Percentiles rank a stretch among this genome's conserved stretches.
These are phyloP conservation scores for Spirogloea muscicola DNA, from an alignment of 139 green algal species.

Conservation along the genomic window DNA sequence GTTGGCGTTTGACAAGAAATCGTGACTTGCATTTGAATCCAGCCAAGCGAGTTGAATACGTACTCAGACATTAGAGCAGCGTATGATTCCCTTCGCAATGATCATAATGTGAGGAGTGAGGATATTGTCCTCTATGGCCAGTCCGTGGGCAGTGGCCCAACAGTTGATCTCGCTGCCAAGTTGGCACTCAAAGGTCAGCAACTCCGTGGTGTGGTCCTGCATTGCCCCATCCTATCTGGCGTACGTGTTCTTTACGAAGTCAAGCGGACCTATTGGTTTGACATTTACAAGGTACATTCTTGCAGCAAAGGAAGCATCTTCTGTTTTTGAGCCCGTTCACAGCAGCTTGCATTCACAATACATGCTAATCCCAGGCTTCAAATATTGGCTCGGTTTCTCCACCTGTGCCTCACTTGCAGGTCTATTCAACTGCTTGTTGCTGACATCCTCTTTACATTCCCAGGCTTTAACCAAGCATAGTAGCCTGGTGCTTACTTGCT, in stretches of 20 bases:
- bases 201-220: constrained; percentile 77
- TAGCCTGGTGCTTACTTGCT: background rate
- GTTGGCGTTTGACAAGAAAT: too few relatives aligned
- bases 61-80: constrained; percentile 63
- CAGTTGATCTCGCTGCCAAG: constrained; percentile 50
- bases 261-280: constrained; percentile 54
- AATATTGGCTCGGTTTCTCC: too few relatives aligned
- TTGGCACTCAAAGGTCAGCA: too few relatives aligned
- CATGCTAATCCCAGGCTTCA: too few relatives aligned
- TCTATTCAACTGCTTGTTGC: too few relatives aligned
- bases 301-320: background rate
- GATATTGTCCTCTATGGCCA: constrained; percentile 86
- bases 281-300: constrained; percentile 48
- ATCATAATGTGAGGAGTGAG: constrained; percentile 18
- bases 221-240: constrained; percentile 80
- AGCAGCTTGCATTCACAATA: background rate
- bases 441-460: too few relatives aligned
- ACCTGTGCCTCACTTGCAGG: too few relatives aligned
- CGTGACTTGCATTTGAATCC: too few relatives aligned
- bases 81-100: constrained; percentile 49
- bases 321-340: background rate
- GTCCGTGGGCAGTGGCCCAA: constrained; percentile 72
- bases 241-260: constrained; percentile 78
- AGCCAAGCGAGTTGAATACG: constrained; percentile 59
- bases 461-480: background rate